A percentile compares a stretch with the other conserved stretches of the same genome.
Evolutionary conservation across 129 eudicot genomes (phyloP).

Genomic region (Kitagawia praeruptora): DNA sequence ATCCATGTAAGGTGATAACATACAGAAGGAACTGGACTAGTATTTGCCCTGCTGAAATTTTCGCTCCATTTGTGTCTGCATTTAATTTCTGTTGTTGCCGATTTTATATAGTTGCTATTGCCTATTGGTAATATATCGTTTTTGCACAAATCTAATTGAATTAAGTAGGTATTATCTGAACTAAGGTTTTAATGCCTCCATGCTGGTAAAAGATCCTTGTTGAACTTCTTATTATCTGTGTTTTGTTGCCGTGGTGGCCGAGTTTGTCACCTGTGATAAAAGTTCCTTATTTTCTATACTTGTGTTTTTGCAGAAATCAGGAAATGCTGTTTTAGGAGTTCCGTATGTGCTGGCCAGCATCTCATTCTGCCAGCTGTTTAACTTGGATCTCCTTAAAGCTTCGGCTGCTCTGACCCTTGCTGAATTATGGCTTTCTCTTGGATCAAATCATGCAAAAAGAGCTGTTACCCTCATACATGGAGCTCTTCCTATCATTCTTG

Average conservation of each 20-base stretch:
- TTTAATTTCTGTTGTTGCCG: not conserved
- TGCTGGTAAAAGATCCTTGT: not conserved
- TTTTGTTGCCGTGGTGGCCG: not conserved
- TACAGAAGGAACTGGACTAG: not conserved
- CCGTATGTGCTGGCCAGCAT: constrained; percentile 93
- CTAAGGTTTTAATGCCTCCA: not conserved
- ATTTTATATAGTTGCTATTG: not conserved
- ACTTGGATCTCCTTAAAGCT: constrained; percentile 90
- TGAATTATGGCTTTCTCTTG: constrained; percentile 85
- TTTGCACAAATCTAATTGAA: not conserved
- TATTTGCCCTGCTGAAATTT: not conserved
- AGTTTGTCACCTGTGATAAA: not conserved
- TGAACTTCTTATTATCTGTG: not conserved
- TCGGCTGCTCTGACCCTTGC: constrained; percentile 85
- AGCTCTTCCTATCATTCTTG: constrained; percentile 77
- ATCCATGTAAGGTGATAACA: not conserved
- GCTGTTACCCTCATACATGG: constrained; percentile 80
- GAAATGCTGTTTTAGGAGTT: constrained; percentile 88
- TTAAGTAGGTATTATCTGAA: not conserved
- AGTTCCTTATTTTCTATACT: not conserved
- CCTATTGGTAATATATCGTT: not conserved
- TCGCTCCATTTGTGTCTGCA: not conserved
- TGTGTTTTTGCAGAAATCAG: constrained; percentile 57
- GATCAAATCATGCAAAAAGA: constrained; percentile 75
- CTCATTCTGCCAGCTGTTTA: constrained; percentile 80